Conservation (phyloP, 345 rosid species). For the Erodium maritimum region DNA sequence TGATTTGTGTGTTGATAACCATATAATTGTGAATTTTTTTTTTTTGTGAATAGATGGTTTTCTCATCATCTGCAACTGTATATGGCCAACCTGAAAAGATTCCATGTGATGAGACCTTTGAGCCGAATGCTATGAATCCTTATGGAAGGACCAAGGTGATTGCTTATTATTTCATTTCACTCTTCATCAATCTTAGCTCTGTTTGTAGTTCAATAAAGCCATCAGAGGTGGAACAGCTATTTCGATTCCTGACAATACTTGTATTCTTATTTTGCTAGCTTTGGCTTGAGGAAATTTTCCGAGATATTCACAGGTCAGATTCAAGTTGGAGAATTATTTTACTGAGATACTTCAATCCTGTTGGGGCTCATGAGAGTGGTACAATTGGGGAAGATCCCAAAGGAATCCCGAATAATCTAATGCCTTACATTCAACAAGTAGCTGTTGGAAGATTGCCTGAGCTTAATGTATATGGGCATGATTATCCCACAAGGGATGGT, state of each 20-base stretch:
- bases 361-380: conserved; percentile 93
- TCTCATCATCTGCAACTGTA: conserved; percentile 93
- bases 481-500: conserved; percentile 87
- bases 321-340: conserved; percentile 80
- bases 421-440: conserved; percentile 97
- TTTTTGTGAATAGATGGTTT: conserved; percentile 46
- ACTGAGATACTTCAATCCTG: conserved; percentile 91
- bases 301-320: conserved; percentile 74
- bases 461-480: conserved; percentile 83
- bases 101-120: conserved; percentile 71
- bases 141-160: conserved; percentile 89
- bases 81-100: conserved; percentile 88
- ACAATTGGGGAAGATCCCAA: conserved; percentile 92
- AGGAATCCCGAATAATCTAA: conserved; percentile 85
- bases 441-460: conserved; percentile 87
- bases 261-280: conserved; percentile 27
- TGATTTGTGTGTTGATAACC: background rate
- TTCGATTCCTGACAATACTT: background rate
- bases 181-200: background rate
- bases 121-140: conserved; percentile 75
- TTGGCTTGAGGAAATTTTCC: conserved; percentile 84
- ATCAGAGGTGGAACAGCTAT: background rate
- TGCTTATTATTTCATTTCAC: conserved; percentile 19
- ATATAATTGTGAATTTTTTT: background rate
- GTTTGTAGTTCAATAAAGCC: background rate